Base-by-base conservation (phyloP, 2,329 filamentous ascomycete species). In the Corynespora cassiicola region DNA sequence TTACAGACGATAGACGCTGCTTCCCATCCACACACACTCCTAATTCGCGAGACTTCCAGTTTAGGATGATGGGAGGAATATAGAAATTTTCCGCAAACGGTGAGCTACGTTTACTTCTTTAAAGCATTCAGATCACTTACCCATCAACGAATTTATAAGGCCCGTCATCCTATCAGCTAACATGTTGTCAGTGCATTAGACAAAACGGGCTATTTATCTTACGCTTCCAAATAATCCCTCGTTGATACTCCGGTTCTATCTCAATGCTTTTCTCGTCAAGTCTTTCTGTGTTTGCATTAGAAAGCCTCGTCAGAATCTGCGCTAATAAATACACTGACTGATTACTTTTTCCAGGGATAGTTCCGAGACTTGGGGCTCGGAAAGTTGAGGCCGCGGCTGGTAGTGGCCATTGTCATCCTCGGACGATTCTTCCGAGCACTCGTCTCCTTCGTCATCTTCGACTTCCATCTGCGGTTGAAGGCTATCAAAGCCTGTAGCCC, bases 11-110 rank as follows among this genome's bases (percentile, higher is more conserved):
- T 4, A 77, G 53, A 10, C 75, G 68, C 47, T 77, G 74, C 52
- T 77, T 76, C 4, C 75, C 75, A 52, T 76, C 73, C 7, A 76
- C 66, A 42, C 72, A 75, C 12, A 72, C 61, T 11, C 39, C 51
- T 31, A 53, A 39, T 17, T 39, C 38, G 18, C 39, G 31, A 28
- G 44, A 37, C 30, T 61, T 56, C 27, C 62, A 60, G 45, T 76
- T 76, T 37, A 77, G 70, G 27, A 76, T 75, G 6, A 77, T 68
- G 2, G 74, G 74, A 9, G 75, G 74, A 18, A 76, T 69, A 31
- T 71, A 76, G 37, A 52, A 69, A 12, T 68, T 67, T 20, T 70
- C 64, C 63, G n/a, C 6, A 20, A n/a, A 16, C 7, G 22, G 29
- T 2, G 23, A 31, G n/a, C 4, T 36, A 4, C 41, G 15, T 2